These are phyloP conservation scores for Cladophialophora yegresii DNA, from an alignment of 2,329 filamentous ascomycete genomes.

Conservation along the genomic window DNA sequence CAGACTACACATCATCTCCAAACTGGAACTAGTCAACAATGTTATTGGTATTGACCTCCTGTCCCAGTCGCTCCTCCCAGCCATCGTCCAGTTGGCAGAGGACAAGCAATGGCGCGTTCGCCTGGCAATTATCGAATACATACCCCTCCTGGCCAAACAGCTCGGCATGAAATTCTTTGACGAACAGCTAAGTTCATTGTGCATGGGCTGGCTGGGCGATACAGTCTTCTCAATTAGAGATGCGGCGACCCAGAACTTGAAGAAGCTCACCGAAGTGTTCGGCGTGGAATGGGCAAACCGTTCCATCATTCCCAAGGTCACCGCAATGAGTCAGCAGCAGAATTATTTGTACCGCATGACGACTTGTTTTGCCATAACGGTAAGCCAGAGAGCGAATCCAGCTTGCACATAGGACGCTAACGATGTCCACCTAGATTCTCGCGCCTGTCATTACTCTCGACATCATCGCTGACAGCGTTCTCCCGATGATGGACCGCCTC, in stretches of 20 bases:
- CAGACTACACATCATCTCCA: conserved; percentile 98
- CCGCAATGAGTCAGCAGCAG: conserved; percentile 95
- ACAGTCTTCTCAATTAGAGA: conserved; percentile 98
- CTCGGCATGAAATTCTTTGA: conserved; percentile 97
- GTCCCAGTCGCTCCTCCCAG: conserved; percentile 92
- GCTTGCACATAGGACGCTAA: conserved; percentile 38
- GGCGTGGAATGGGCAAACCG: conserved; percentile 96
- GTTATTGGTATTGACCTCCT: conserved; percentile 97
- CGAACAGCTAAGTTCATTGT: conserved; percentile 90
- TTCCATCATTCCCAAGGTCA: conserved; percentile 97
- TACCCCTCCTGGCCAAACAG: conserved; percentile 91
- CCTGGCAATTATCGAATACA: conserved; percentile 98
- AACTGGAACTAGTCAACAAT: conserved; percentile 96
- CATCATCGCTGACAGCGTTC: conserved; percentile 87
- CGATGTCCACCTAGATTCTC: conserved; percentile 67
- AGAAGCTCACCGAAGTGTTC: conserved; percentile 98
- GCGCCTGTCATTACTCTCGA: conserved; percentile 89
- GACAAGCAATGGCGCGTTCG: conserved; percentile 96
- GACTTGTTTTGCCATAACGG: conserved; percentile 98
- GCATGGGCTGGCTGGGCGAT: conserved; percentile 98
- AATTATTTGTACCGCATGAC: conserved; percentile 99
- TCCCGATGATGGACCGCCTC: conserved; percentile 94
- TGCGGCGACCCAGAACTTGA: conserved; percentile 93
- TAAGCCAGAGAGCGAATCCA: conserved; percentile 55
- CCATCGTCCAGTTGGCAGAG: conserved; percentile 94